phyloP scores from a whole-genome alignment of 768 basidiomycete genomes.

The Stropharia rugosoannulata region DNA sequence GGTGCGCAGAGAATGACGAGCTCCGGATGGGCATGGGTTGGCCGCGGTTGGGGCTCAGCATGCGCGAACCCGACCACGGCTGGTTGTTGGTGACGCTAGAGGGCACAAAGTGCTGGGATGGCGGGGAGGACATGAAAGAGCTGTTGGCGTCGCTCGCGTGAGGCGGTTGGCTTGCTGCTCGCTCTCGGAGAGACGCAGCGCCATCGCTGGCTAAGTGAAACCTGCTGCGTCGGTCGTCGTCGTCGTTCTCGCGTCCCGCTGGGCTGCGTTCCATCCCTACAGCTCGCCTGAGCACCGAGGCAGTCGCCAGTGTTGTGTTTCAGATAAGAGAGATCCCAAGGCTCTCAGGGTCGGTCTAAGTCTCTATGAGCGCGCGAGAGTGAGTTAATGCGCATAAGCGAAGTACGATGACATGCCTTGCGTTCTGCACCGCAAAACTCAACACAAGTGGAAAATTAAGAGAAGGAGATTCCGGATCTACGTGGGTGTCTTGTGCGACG shows the following conservation, averaged over 20 bases:
- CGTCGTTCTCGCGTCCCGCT: slow-evolving; percentile 34
- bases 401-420: neutral
- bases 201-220: slow-evolving; percentile 46
- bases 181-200: slow-evolving; percentile 49
- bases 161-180: slow-evolving; percentile 73
- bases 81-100: slow-evolving; percentile 40
- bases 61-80: slow-evolving; percentile 45
- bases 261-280: slow-evolving; percentile 19
- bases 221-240: slow-evolving; percentile 61
- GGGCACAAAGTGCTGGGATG: slow-evolving; percentile 50
- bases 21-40: slow-evolving; percentile 63
- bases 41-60: slow-evolving; percentile 43
- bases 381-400: neutral
- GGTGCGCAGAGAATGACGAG: slow-evolving; percentile 63
- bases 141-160: slow-evolving; percentile 41
- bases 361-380: neutral
- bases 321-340: neutral
- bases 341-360: slow-evolving; percentile 5
- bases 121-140: slow-evolving; percentile 48
- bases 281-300: neutral
- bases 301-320: slow-evolving; percentile 2
- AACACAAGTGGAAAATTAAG: neutral
- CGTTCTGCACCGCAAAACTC: neutral
- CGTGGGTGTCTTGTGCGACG: neutral
- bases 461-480: slow-evolving; percentile 1